Evolutionary conservation across 1,284 basidiomycete species (phyloP), one percentile per base, ranked within the genome.

Genomic region (Cystobasidium sp.): DNA sequence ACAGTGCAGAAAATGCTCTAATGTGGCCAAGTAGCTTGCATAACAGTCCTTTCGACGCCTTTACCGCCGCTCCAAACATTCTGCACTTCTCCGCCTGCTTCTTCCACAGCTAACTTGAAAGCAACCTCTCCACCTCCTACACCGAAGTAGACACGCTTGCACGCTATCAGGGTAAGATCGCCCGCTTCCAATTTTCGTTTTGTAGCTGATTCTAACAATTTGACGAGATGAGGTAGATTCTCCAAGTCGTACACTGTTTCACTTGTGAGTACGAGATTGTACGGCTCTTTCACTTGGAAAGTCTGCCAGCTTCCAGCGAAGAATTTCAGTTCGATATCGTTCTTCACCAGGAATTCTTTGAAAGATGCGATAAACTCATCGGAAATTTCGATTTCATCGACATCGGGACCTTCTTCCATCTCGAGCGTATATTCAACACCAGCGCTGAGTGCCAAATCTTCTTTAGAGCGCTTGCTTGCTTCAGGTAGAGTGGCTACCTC

Each of bases 141-240:
- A 18, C 96, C 96, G 83, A 98, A 98, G 82, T 99, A 98, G 39
- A 97, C 84, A 10, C 93, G 86, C 83, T 95, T 98, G n/a, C 89
- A 90, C 0, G 93, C 92, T 3, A 93, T 88, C 14, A 94, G 85
- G 68, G 67, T 58, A 58, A 47, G 52, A n/a, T 41, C 37, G 20
- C 39, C 61, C 37, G 68, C 55, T 24, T 73, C 63, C 39, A 58
- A 59, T 31, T 53, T 69, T 10, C 64, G 52, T 16, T 16, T 49
- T 8, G 63, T 75, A 47, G 76, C 76, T 18, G 53, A 20, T 41
- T 79, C 76, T 5, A 88, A 78, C 0, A 87, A 84, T 39, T 84
- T 80, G 14, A 94, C 84, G 24, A 97, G 84, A n/a, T 88, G 84
- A 0, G 84, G 84, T 0, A 97, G 85, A 74, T 88, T 90, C 0